Conservation (phyloP, 1,284 basidiomycete genomes). For the Apiotrichum veenhuisii region DNA sequence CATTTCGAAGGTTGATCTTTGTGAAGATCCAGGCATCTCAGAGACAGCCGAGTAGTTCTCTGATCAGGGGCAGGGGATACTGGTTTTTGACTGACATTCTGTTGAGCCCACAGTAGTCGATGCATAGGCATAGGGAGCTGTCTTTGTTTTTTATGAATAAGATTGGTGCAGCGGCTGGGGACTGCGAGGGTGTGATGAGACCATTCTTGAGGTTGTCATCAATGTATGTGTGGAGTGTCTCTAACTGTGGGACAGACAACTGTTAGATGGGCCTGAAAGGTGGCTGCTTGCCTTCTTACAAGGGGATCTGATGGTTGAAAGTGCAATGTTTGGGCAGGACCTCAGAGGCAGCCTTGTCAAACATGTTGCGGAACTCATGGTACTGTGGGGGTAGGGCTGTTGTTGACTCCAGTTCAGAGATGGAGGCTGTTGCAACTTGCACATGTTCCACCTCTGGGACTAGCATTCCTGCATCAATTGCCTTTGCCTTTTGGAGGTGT, state of each 20-base stretch:
- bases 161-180: slow-evolving; percentile 45
- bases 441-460: too few species aligned
- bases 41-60: slow-evolving; percentile 38
- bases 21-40: slow-evolving; percentile 29
- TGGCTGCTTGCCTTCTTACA: slow-evolving; percentile 29
- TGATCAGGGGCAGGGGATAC: slow-evolving; percentile 26
- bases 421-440: too few species aligned
- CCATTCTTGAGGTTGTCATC: slow-evolving; percentile 48
- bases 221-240: slow-evolving; percentile 46
- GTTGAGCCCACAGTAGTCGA: slow-evolving; percentile 54
- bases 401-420: too few species aligned
- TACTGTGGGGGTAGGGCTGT: too few species aligned
- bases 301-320: slow-evolving; percentile 27
- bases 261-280: slow-evolving; percentile 46
- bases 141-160: slow-evolving; percentile 56
- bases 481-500: slow-evolving; percentile 6
- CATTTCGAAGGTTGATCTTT: slow-evolving; percentile 37
- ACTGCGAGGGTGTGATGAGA: slow-evolving; percentile 36
- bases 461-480: too few species aligned
- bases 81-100: slow-evolving; percentile 46
- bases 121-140: slow-evolving; percentile 47
- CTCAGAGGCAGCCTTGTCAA: too few species aligned
- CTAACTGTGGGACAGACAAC: slow-evolving; percentile 44
- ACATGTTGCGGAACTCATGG: too few species aligned
- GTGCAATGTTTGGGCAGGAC: too few species aligned